Base-by-base conservation (phyloP, 371 early-diverging fungal genomes). In the Paramicrosporidium saccamoebae region DNA sequence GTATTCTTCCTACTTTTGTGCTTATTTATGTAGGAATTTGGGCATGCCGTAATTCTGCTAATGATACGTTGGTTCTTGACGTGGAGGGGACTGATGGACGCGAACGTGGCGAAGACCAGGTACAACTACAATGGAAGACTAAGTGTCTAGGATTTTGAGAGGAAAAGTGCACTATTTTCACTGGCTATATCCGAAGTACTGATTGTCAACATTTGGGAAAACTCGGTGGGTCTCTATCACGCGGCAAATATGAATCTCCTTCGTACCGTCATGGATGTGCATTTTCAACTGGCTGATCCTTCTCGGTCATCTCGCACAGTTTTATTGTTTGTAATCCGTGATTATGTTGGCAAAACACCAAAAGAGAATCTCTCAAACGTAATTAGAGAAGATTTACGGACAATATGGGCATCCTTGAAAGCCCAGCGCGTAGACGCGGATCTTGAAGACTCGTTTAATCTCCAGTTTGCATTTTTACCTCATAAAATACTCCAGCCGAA, bases 81-180 rank as follows among this genome's bases (percentile, higher is more conserved):
- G 95, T 94, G 3, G 95, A 94, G 37, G 95, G 95, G 21, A 84
- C 86, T 2, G 95, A 94, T 37, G 92, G 95, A 19, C 64, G 92
- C 22, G 95, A 90, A 38, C 66, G 81, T 22, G 90, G 92, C 25
- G 95, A 94, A 45, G 75, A 94, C 36, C 86, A 86, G 46, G 59
- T 58, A 42, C 22, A n/a, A 16, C 10, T 19, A 12, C 16, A 8
- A 8, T 14, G n/a, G n/a, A n/a, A n/a, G n/a, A n/a, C n/a, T n/a
- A n/a, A n/a, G 8, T 16, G 4, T 19, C 7, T 28, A 64, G 59
- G 90, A 94, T 31, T 88, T 88, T 50, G 95, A 94, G 42, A 61
- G 95, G 22, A 86, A 82, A 47, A 74, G 73, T 25, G 84, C 92
- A 9, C 50, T 94, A 24, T 94, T 94, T 39, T 77, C 90, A 10